Evolutionary conservation across 345 rosid species (phyloP).

Genomic region (Bruguiera sexangula): DNA sequence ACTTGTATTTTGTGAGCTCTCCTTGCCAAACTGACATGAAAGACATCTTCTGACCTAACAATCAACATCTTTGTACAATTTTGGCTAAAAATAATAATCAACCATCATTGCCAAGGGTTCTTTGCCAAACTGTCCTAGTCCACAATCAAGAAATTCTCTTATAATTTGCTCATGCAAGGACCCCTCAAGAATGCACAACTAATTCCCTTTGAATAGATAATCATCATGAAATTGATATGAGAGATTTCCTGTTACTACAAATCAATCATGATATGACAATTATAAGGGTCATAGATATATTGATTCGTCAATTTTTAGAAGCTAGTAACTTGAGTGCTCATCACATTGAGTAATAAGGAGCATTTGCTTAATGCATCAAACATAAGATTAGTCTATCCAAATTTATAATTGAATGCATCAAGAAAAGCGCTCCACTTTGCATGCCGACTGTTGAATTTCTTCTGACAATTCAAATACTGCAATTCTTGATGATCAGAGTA

Average conservation of each 20-base stretch:
- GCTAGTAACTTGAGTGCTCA: constrained; percentile 2
- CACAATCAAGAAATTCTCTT: constrained; percentile 5
- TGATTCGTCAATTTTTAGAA: constrained; percentile 13
- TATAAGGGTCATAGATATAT: not conserved
- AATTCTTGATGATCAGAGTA: not conserved
- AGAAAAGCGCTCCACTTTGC: not conserved
- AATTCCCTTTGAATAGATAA: constrained; percentile 7
- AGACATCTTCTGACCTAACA: not conserved
- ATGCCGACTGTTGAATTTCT: not conserved
- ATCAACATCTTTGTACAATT: not conserved
- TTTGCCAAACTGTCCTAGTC: constrained; percentile 6
- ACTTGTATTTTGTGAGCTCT: not conserved
- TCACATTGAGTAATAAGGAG: not conserved
- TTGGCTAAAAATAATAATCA: not conserved
- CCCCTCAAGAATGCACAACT: not conserved
- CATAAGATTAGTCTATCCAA: not conserved
- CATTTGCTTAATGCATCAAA: not conserved
- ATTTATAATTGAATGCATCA: not conserved
- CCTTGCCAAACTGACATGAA: constrained; percentile 2
- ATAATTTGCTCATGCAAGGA: not conserved
- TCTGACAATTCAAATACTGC: not conserved
- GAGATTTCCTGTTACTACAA: too few species aligned
- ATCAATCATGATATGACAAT: not conserved
- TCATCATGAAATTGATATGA: not conserved
- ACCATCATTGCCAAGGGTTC: not conserved